phyloP scores from a whole-genome alignment of 1,284 basidiomycete species.

The Pterula multifida region DNA sequence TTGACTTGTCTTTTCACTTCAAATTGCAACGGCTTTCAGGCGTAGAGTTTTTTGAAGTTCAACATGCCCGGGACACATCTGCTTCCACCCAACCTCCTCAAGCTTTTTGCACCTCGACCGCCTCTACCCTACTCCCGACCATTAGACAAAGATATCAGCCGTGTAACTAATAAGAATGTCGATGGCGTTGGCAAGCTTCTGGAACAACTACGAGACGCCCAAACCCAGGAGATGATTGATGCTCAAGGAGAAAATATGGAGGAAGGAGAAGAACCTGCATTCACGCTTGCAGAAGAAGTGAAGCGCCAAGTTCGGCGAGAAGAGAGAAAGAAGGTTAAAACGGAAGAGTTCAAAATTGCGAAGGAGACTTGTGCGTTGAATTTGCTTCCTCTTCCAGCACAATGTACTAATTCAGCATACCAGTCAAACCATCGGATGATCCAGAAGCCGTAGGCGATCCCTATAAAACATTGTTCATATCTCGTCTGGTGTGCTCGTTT shows the following conservation, averaged over 20 bases:
- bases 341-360: slow-evolving; percentile 69
- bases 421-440: slow-evolving; percentile 88
- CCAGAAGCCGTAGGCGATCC: slow-evolving; percentile 93
- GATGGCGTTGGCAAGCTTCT: slow-evolving; percentile 65
- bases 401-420: slow-evolving; percentile 8
- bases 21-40: background rate
- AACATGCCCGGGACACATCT: slow-evolving; percentile 76
- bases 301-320: slow-evolving; percentile 71
- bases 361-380: slow-evolving; percentile 69
- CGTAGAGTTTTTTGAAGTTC: background rate
- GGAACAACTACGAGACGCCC: slow-evolving; percentile 63
- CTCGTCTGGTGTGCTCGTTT: slow-evolving; percentile 58
- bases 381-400: slow-evolving; percentile 5
- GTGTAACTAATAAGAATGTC: slow-evolving; percentile 60
- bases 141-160: slow-evolving; percentile 71
- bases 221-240: slow-evolving; percentile 53
- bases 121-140: slow-evolving; percentile 79
- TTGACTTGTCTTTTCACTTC: background rate
- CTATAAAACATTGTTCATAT: slow-evolving; percentile 97
- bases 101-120: slow-evolving; percentile 87
- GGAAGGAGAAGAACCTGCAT: slow-evolving; percentile 69
- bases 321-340: slow-evolving; percentile 67
- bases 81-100: slow-evolving; percentile 86
- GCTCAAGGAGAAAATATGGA: slow-evolving; percentile 53
- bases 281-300: slow-evolving; percentile 67